Evolutionary conservation across 108 stramenopile species (phyloP), one percentile per base, ranked within the genome.

Genomic region (Cyclotella choctawhatcheeana): DNA sequence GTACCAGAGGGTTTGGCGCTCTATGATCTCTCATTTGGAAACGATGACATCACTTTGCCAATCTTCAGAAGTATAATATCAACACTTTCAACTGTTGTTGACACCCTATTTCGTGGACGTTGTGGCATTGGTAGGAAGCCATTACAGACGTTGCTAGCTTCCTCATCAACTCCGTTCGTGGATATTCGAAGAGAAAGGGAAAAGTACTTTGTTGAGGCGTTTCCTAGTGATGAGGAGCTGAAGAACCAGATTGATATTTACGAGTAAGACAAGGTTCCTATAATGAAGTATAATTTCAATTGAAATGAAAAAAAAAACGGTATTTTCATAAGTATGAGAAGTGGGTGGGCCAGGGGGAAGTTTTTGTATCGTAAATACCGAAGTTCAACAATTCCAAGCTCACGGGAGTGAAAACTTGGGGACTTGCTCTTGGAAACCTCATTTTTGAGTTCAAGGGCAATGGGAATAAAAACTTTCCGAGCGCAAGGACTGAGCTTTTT

Each of bases 21-120:
- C 2, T 89, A 89, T 64, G 91, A 92, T 55, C 75, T 92, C 18
- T 89, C 87, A 7, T 89, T 92, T 79, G 88, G 88, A 20, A 73
- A 73, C 29, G 50, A 74, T 45, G 65, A 82, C 16, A 69, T 69
- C 27, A 44, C 84, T 0, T n/a, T 65, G 16, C 80, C 73, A 14
- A 56, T 70, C 12, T 74, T 85, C 3, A 55, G 51, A 29, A 89
- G 63, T 18, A 51, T 81, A 0, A 65, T 54, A 13, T 44, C 69
- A 5, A 67, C 53, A n/a, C 8, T 79, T 40, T 67, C 69, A 1
- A 79, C 64, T 66, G 77, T 18, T 5, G n/a, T 79, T 21, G 88
- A 89, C 65, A 74, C 63, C 2, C 31, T 92, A 26, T 92, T 92
- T 65, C 74, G 67, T 3, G 91, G 91, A 25, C 72, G 85, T 13